Base-by-base conservation (phyloP, 495 filamentous ascomycete genomes). In the Penicillium verhagenii region DNA sequence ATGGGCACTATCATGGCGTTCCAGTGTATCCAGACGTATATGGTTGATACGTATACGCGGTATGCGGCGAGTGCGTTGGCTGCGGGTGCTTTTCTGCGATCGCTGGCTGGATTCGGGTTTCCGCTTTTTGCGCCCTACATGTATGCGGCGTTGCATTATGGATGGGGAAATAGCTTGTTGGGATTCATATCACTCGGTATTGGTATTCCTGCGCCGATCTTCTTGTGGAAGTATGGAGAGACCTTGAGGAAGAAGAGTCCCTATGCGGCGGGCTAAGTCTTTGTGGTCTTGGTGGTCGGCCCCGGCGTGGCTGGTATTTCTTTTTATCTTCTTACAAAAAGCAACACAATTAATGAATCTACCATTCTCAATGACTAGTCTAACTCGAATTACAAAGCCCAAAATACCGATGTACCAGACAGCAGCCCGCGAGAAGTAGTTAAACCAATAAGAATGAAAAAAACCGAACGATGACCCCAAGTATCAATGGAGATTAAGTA, bases 11-110 rank as follows among this genome's bases (percentile, higher is more conserved):
- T 89, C 50, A 74, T 87, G 5, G 72, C 76, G 0, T 88, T 87
- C 64, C 88, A 90, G 69, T 86, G 82, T 57, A 82, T 85, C 31
- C 86, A 89, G 71, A 84, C 83, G 8, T 94, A 89, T 61, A 71
- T 91, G 43, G 82, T 92, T n/a, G 90, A 96, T 63, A 69, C 86
- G 6, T 92, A 92, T 67, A 83, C 83, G 21, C 77, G 80, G 6
- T 94, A 81, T 65, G 87, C 90, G 7, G 89, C 90, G 8, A 86
- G 80, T 55, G 91, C 88, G 1, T 65, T 90, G 11, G 86, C 78
- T 1, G 88, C 91, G 1, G 78, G 76, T 1, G 81, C 84, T 3
- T 81, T 91, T 11, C 62, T 93, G 57, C 76, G 90, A 16, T 83
- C 76, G 20, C 40, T 91, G 13, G 83, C 84, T 1, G 89, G 89